Evolutionary conservation across 2,329 filamentous ascomycete genomes (phyloP), one percentile per base, ranked within the genome.

Genomic region (Seiridium unicorne): DNA sequence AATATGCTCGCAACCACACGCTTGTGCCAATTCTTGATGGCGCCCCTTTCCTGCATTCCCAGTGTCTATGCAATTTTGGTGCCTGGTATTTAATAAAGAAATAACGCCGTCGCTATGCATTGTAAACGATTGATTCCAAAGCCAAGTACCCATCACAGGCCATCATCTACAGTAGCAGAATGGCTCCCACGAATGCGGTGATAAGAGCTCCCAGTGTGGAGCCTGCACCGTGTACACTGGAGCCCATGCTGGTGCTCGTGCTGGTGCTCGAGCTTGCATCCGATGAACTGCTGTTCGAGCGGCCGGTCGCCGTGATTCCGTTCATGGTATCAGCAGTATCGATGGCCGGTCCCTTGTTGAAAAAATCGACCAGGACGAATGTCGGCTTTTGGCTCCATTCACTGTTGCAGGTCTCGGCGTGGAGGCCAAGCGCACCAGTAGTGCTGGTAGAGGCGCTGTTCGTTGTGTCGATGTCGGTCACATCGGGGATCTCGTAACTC

Each of bases 361-460:
- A 93, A 73, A 92, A 94, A 74, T 96, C 91, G 1, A 94, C 90
- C 8, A 95, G 80, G 26, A 92, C 81, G 67, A 92, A 93, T 3
- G 81, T 87, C n/a, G 91, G 90, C 55, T 81, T 78, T 35, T 77
- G 74, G n/a, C 82, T 81, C 79, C 89, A 94, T 62, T 85, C 74
- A 3, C 66, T 69, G 57, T 77, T 74, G 72, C 86, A 93, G 60
- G 72, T 72, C 48, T 76, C 71, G 40, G 84, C 84, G 34, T 87
- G 82, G 53, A 72, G 71, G 48, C 85, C 85, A 47, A 87, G 69
- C 56, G 79, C 77, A 6, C 90, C 90, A 0, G 72, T 72, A 2
- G 73, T 69, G 3, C 76, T 77, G 3, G 83, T 86, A 9, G 75
- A 79, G 7, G 87, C 78, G 42, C 82, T 86, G 72, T 94, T 94